phyloP scores from a whole-genome alignment of 495 filamentous ascomycete genomes.

The Neurospora cerealis region DNA sequence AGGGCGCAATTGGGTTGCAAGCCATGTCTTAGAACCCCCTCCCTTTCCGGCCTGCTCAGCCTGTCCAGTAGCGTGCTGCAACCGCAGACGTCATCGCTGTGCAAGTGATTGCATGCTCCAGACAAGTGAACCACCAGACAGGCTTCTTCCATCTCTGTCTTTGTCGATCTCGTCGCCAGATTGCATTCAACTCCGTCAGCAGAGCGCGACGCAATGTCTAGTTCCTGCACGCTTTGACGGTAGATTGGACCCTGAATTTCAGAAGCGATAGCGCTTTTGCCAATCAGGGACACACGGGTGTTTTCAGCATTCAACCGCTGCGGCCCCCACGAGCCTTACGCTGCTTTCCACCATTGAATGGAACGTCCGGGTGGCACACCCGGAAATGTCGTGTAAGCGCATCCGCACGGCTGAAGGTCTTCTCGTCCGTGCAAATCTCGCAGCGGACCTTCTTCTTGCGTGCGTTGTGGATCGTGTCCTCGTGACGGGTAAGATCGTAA shows the following conservation, averaged over 20 bases:
- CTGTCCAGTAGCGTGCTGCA: neutral
- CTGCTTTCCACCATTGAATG: slow-evolving; percentile 59
- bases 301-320: slow-evolving; percentile 10
- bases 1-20: neutral
- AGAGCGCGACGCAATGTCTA: neutral
- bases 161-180: neutral
- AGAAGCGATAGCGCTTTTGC: neutral
- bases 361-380: slow-evolving; percentile 78
- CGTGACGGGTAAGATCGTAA: slow-evolving; percentile 94
- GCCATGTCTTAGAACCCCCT: slow-evolving; percentile 8
- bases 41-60: neutral
- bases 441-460: slow-evolving; percentile 94
- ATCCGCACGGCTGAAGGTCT: slow-evolving; percentile 90
- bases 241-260: neutral
- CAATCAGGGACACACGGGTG: neutral
- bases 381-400: slow-evolving; percentile 85
- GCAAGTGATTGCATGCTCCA: slow-evolving; percentile 3
- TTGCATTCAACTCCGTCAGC: neutral
- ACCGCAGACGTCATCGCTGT: slow-evolving; percentile 14
- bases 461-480: slow-evolving; percentile 95
- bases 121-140: neutral
- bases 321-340: slow-evolving; percentile 26
- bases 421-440: slow-evolving; percentile 90
- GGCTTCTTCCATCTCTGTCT: neutral
- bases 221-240: neutral